Evolutionary conservation across 2,329 filamentous ascomycete genomes (phyloP), one percentile per base, ranked within the genome.

Genomic region (Saccharata proteae): DNA sequence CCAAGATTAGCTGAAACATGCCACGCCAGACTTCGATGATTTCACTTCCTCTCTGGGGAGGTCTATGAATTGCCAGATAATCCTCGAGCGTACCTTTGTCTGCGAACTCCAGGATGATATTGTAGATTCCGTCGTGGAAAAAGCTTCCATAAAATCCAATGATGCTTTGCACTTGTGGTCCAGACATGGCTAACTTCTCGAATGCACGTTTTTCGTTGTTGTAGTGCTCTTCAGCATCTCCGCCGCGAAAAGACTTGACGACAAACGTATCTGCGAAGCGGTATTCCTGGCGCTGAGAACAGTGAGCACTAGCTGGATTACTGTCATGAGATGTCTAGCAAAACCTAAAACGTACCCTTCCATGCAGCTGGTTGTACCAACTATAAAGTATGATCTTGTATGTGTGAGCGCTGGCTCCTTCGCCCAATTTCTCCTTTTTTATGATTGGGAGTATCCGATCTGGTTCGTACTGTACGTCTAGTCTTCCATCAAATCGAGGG

Each of bases 81-180:
- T 49, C 41, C 6, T 44, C 41, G 4, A 60, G 43, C 26, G 57
- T 57, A 2, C 38, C 44, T 8, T 40, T 25, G 11, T 54, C 43
- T 0, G 48, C 54, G 25, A 43, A 54, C 30, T 60, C 57, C 4
- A 59, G 40, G 2, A 59, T 36, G 4, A 59, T 46, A 16, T 57
- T 49, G 24, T 43, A 48, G 4, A 34, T 47, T 1, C 31, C 17
- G 0, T 32, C 29, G 7, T 47, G 39, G 12, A 7, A 23, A 36
- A 40, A 48, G 4, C 39, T 42, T 2, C 44, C 43, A 16, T 44
- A 38, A 20, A 44, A 46, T 2, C 18, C 29, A 1, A 36, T 35
- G 4, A 43, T 35, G 8, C n/a, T n/a, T n/a, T n/a, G n/a, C n/a
- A n/a, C n/a, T n/a, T n/a, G n/a, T n/a, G n/a, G n/a, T n/a, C n/a